Conservation (phyloP, 2,329 filamentous ascomycete genomes). For the Metarhizium brunneum region DNA sequence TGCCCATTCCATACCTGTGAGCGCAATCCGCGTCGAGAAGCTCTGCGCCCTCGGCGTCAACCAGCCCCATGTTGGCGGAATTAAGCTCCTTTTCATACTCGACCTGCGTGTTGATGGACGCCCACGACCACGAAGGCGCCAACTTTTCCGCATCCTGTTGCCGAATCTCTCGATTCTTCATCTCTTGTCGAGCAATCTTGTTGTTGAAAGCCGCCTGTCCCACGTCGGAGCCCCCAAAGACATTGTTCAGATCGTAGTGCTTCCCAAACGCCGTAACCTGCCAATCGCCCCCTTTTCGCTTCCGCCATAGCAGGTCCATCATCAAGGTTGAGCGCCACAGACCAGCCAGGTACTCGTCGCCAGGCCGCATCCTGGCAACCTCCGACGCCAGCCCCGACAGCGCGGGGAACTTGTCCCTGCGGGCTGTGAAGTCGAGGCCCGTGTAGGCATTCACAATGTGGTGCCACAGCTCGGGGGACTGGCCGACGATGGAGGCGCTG, state of each 20-base stretch:
- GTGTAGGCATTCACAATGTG: conserved; percentile 2
- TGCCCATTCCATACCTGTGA: neutral
- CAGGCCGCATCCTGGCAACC: neutral
- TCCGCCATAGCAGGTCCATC: neutral
- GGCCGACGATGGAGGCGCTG: neutral
- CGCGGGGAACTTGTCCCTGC: neutral
- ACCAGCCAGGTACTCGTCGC: neutral
- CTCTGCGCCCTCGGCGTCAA: neutral
- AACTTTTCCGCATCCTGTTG: neutral
- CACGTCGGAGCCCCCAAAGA: neutral
- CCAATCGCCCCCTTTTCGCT: neutral
- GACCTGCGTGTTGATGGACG: neutral
- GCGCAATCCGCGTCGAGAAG: neutral
- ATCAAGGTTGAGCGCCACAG: neutral
- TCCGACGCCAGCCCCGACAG: neutral
- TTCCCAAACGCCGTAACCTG: neutral
- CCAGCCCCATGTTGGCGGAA: neutral
- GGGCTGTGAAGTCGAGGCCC: neutral
- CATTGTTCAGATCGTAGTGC: neutral
- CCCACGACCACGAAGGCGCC: neutral
- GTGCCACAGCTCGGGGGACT: neutral
- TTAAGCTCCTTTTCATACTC: neutral
- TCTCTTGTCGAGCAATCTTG: neutral
- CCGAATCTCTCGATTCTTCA: neutral
- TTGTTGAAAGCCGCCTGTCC: neutral